Evolutionary conservation across 139 green algal genomes (phyloP).

Genomic region (Haematococcus lacustris): DNA sequence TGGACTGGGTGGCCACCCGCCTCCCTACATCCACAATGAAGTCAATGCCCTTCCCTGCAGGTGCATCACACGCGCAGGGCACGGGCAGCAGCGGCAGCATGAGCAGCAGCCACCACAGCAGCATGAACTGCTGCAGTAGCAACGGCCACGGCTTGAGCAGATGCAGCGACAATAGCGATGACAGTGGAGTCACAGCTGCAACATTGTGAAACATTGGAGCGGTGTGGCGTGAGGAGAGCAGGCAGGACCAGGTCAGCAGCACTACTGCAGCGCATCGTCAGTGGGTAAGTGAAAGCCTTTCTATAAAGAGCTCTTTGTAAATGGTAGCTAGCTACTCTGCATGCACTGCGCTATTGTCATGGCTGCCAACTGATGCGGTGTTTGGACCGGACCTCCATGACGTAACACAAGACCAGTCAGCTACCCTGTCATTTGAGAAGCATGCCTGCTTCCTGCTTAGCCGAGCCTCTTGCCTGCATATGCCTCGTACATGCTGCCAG

Average conservation of each 20-base stretch:
- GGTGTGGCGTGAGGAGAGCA: no score
- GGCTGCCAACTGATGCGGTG: background rate
- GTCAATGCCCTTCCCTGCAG: conserved; percentile 48
- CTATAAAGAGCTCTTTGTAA: no score
- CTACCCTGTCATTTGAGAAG: background rate
- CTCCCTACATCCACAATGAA: conserved; percentile 75
- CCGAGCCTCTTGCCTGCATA: conserved; percentile 33
- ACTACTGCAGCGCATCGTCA: background rate
- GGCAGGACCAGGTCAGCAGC: background rate
- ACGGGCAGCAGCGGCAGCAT: no score
- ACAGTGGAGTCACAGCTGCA: no score
- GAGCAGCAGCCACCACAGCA: no score
- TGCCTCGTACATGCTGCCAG: conserved; percentile 56
- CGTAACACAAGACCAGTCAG: background rate
- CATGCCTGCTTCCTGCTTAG: background rate
- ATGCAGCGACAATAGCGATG: no score
- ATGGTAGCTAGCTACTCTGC: no score
- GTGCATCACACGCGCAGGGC: background rate
- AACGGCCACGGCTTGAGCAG: no score
- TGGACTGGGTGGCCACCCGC: conserved; percentile 44
- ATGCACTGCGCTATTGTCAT: background rate
- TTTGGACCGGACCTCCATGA: background rate
- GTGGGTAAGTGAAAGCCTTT: no score
- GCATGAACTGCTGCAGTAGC: no score
- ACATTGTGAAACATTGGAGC: no score